Conservation (phyloP, 352 stramenopile species). For the Phytophthora foliorum region DNA sequence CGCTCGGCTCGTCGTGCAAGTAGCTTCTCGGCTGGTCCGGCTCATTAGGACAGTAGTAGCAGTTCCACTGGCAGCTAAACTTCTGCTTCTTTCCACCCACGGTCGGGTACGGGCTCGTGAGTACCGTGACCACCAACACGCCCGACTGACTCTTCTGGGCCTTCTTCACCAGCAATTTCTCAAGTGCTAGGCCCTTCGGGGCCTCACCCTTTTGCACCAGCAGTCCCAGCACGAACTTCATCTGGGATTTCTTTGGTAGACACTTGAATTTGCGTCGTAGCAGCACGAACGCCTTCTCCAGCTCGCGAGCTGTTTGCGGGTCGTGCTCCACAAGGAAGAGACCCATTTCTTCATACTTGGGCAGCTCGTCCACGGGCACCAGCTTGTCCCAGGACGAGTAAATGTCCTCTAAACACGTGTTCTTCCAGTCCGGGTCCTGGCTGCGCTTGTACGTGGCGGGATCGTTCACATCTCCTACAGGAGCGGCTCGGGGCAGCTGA, state of each 20-base stretch:
- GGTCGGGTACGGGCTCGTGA: constrained; percentile 92
- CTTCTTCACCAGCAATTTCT: constrained; percentile 91
- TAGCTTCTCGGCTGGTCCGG: constrained; percentile 93
- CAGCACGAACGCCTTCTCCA: constrained; percentile 89
- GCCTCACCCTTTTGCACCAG: constrained; percentile 75
- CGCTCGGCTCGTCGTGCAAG: constrained; percentile 94
- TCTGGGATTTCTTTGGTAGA: constrained; percentile 92
- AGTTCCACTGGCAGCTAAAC: constrained; percentile 96
- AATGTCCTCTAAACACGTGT: constrained; percentile 90
- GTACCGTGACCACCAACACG: constrained; percentile 93
- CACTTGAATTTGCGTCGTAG: constrained; percentile 91
- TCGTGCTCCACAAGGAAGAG: constrained; percentile 80
- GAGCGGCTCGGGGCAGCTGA: constrained; percentile 15
- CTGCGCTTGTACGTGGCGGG: constrained; percentile 90
- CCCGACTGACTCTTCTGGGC: constrained; percentile 91
- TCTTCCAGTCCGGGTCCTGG: constrained; percentile 80
- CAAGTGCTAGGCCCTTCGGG: constrained; percentile 59
- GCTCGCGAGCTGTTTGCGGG: constrained; percentile 76
- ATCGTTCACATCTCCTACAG: constrained; percentile 69
- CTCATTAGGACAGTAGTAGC: constrained; percentile 96
- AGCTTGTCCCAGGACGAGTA: constrained; percentile 89
- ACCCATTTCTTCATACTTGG: constrained; percentile 84
- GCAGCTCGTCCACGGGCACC: constrained; percentile 69
- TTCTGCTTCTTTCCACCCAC: constrained; percentile 88
- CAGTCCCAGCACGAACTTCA: constrained; percentile 89